A percentile compares a stretch with the other conserved stretches of the same genome.
phyloP scores from a whole-genome alignment of 2,329 filamentous ascomycete genomes.

The Aspergillus sp. region DNA sequence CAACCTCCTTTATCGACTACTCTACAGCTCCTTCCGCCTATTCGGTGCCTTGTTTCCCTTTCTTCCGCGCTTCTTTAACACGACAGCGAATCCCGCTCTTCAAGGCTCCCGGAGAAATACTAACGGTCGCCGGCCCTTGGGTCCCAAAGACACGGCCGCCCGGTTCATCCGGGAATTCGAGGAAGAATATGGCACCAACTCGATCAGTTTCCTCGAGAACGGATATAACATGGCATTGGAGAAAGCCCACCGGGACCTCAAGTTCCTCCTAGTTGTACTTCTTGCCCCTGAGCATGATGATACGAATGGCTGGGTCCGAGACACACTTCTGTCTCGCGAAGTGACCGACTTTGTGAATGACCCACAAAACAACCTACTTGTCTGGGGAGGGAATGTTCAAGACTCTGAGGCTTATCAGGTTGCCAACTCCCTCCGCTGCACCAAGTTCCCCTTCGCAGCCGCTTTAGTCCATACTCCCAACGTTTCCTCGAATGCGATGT shows the following conservation, averaged over 20 bases:
- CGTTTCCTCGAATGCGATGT: constrained; percentile 84
- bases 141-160: constrained; percentile 82
- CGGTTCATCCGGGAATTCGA: constrained; percentile 92
- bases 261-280: constrained; percentile 85
- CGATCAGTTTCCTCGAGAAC: constrained; percentile 77
- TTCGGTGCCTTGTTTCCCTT: constrained; percentile 80
- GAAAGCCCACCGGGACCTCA: constrained; percentile 83
- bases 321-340: constrained; percentile 76
- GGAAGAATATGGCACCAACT: constrained; percentile 75
- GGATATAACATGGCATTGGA: constrained; percentile 93
- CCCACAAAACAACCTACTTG: constrained; percentile 73
- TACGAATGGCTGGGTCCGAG: constrained; percentile 75
- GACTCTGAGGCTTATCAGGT: constrained; percentile 96
- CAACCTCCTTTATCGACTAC: constrained; percentile 71
- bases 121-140: constrained; percentile 71
- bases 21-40: constrained; percentile 68
- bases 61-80: constrained; percentile 64
- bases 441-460: constrained; percentile 88
- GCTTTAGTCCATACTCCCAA: constrained; percentile 85
- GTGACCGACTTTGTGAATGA: constrained; percentile 74
- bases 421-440: constrained; percentile 80
- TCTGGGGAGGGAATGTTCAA: constrained; percentile 92
- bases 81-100: constrained; percentile 52
- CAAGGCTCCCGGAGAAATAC: constrained; percentile 56
- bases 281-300: constrained; percentile 94